Conservation (phyloP, 2,329 filamentous ascomycete genomes). For the Tricladium varicosporioides region DNA sequence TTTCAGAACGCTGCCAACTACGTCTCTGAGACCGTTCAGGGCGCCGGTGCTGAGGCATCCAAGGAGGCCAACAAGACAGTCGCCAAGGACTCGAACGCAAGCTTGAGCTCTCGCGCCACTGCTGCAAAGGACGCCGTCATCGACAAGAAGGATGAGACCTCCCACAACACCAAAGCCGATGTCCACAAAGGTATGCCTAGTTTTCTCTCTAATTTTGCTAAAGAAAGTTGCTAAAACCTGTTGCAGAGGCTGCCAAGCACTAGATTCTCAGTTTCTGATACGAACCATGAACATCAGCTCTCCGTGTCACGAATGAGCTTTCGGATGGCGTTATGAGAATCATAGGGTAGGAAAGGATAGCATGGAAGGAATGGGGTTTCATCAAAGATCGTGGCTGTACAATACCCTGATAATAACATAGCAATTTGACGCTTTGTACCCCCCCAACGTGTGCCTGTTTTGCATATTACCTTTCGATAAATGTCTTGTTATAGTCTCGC, state of each 20-base stretch:
- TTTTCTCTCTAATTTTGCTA: not conserved
- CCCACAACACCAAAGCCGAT: slow-evolving; percentile 48
- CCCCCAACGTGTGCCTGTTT: not conserved
- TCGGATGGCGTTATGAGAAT: slow-evolving; percentile 1
- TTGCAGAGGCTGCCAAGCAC: slow-evolving; percentile 35
- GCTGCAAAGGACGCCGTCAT: slow-evolving; percentile 49
- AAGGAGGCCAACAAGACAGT: slow-evolving; percentile 59
- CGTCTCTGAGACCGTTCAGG: slow-evolving; percentile 53
- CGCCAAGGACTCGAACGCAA: slow-evolving; percentile 50
- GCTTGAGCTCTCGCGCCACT: slow-evolving; percentile 43
- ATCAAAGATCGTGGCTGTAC: not conserved
- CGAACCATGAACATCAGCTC: not conserved
- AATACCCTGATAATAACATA: slow-evolving; percentile 2
- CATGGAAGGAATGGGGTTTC: not conserved
- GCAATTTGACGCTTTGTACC: slow-evolving; percentile 1
- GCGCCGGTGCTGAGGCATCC: slow-evolving; percentile 45
- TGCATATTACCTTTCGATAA: no score
- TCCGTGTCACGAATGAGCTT: not conserved
- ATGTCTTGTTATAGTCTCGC: no score
- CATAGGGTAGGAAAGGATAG: not conserved
- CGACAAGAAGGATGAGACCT: slow-evolving; percentile 52
- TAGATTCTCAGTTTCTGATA: slow-evolving; percentile 20
- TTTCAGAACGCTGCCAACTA: slow-evolving; percentile 53
- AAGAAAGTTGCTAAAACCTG: slow-evolving; percentile 13
- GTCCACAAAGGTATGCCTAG: slow-evolving; percentile 44